Conservation (phyloP, 805 yeast species). For the Cyberlindnera meyerae region DNA sequence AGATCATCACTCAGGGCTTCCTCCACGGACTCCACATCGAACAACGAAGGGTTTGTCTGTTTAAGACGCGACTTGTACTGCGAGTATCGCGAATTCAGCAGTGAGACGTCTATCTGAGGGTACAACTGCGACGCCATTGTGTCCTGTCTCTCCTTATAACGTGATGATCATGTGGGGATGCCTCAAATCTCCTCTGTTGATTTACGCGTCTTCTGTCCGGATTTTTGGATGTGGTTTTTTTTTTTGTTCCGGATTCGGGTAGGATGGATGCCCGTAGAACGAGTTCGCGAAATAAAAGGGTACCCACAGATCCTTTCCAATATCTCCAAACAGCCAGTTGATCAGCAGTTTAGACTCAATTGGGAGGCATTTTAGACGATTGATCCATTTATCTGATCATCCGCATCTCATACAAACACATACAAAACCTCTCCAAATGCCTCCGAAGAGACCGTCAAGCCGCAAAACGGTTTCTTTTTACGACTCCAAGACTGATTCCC, state of each 20-base stretch:
- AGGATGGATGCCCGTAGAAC: no score
- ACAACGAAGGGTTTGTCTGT: not conserved
- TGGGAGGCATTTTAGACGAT: no score
- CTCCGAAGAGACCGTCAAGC: conserved; percentile 6
- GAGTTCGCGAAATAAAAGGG: no score
- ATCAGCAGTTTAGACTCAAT: no score
- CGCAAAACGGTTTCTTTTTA: conserved; percentile 19
- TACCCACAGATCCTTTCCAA: no score
- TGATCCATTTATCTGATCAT: no score
- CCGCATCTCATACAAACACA: no score
- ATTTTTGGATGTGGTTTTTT: no score
- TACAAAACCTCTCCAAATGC: no score
- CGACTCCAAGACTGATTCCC: conserved; percentile 4
- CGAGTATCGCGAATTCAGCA: conserved; percentile 11
- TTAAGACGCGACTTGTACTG: conserved; percentile 5
- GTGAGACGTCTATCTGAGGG: conserved; percentile 5
- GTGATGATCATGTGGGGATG: no score
- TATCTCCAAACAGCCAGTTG: no score
- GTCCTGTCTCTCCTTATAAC: not conserved
- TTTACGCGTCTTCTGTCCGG: not conserved
- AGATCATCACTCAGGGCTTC: conserved; percentile 1
- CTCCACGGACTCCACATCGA: not conserved
- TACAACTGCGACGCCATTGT: not conserved
- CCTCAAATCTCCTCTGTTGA: not conserved
- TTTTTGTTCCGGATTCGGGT: no score